phyloP scores from a whole-genome alignment of 768 basidiomycete species.

The Megacollybia marginata region DNA sequence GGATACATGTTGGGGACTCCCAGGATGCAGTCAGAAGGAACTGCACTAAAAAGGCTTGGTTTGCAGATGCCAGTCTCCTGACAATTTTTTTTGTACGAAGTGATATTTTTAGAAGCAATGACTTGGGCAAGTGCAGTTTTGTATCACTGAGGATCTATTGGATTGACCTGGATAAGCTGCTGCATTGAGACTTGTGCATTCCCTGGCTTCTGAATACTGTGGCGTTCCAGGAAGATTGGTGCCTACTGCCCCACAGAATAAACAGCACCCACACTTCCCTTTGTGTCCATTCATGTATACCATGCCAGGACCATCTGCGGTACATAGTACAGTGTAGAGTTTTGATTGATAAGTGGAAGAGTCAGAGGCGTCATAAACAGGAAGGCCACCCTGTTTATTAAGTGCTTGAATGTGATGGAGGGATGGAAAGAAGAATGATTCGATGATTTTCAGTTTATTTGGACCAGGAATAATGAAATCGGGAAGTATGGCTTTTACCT shows the following conservation, averaged over 20 bases:
- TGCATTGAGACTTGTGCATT: constrained; percentile 5
- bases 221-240: constrained; percentile 8
- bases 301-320: constrained; percentile 19
- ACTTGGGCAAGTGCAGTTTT: background rate
- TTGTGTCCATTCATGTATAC: constrained; percentile 17
- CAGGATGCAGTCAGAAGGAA: constrained; percentile 4
- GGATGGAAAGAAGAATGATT: constrained; percentile 22
- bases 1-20: constrained; percentile 6
- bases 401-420: constrained; percentile 24
- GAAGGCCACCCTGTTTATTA: constrained; percentile 16
- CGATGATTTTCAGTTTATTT: constrained; percentile 22
- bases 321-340: constrained; percentile 11
- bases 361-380: constrained; percentile 13
- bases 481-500: constrained; percentile 23
- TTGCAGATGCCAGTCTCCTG: constrained; percentile 9
- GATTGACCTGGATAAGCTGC: background rate
- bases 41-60: constrained; percentile 10
- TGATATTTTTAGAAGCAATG: background rate
- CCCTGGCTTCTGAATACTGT: constrained; percentile 12
- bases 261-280: constrained; percentile 12
- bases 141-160: background rate
- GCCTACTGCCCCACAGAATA: constrained; percentile 14
- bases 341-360: constrained; percentile 4
- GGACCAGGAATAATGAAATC: constrained; percentile 23
- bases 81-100: background rate